Percentiles rank a stretch among this genome's conserved stretches.
Evolutionary conservation across 1,284 basidiomycete genomes (phyloP).

Genomic region (Ceratobasidium sp.): DNA sequence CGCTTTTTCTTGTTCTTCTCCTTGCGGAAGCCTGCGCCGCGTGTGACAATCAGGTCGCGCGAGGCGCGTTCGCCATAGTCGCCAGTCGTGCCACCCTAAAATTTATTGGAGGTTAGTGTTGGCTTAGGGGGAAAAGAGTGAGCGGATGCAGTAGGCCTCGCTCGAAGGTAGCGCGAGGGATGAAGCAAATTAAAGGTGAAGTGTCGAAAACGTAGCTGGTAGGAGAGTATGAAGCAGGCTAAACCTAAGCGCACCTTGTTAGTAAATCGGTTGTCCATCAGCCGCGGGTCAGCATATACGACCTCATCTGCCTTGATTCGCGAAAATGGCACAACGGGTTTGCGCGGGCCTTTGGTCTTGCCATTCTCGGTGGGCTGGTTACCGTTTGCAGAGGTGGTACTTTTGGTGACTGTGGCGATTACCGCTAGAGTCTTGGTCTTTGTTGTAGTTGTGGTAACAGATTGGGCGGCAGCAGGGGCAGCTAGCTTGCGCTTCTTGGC

Average conservation of each 20-base stretch:
- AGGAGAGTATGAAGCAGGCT: neutral
- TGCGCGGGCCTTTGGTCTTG: conserved; percentile 54
- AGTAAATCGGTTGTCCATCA: conserved; percentile 86
- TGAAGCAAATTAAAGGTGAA: neutral
- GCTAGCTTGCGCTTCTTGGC: conserved; percentile 22
- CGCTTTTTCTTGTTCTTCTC: conserved; percentile 99
- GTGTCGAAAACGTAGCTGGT: conserved; percentile 31
- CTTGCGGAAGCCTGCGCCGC: conserved; percentile 95
- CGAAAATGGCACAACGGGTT: conserved; percentile 70
- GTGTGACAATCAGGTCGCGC: conserved; percentile 89
- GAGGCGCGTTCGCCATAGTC: conserved; percentile 92
- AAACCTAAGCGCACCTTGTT: conserved; percentile 68
- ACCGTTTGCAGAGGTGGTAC: conserved; percentile 47
- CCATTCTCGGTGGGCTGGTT: conserved; percentile 52
- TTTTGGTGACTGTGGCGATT: conserved; percentile 33
- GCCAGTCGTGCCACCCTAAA: conserved; percentile 68
- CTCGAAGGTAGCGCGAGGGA: no score
- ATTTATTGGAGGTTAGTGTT: neutral
- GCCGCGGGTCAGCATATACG: conserved; percentile 64
- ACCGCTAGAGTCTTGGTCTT: conserved; percentile 57
- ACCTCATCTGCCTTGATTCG: conserved; percentile 81
- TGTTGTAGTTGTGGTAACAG: conserved; percentile 50
- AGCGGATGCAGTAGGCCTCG: neutral
- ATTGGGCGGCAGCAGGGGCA: conserved; percentile 23
- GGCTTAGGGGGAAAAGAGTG: neutral